phyloP scores from a whole-genome alignment of 495 filamentous ascomycete genomes.

The Aeminium ludgeri region DNA sequence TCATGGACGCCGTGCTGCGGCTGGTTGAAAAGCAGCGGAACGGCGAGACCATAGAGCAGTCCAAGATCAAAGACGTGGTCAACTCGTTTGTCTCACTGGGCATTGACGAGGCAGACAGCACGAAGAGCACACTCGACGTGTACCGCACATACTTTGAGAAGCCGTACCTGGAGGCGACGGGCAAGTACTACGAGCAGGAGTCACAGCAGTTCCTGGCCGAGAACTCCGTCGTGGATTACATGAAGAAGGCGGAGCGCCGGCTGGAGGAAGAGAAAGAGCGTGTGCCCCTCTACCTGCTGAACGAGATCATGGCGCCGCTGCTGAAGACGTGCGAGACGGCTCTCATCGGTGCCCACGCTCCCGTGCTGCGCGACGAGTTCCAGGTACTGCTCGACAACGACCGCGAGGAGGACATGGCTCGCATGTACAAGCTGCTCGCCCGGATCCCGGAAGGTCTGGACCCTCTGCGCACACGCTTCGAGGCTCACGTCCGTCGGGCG shows the following conservation, averaged over 20 bases:
- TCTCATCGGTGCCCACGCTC: slow-evolving; percentile 74
- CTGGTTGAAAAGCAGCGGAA: slow-evolving; percentile 95
- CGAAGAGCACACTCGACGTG: slow-evolving; percentile 86
- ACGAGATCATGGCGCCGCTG: slow-evolving; percentile 66
- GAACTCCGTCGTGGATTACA: slow-evolving; percentile 97
- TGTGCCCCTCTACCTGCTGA: slow-evolving; percentile 78
- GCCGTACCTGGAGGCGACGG: slow-evolving; percentile 78
- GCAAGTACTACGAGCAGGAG: slow-evolving; percentile 73
- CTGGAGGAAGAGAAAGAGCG: slow-evolving; percentile 87
- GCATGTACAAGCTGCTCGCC: slow-evolving; percentile 87
- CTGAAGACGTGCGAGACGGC: slow-evolving; percentile 78
- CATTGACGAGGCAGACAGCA: slow-evolving; percentile 80
- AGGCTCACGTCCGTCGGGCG: slow-evolving; percentile 79
- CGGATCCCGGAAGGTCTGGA: slow-evolving; percentile 87
- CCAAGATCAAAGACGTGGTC: slow-evolving; percentile 91
- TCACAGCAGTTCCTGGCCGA: slow-evolving; percentile 88
- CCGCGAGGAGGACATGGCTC: slow-evolving; percentile 80
- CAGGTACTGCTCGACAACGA: slow-evolving; percentile 91
- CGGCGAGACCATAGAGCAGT: slow-evolving; percentile 94
- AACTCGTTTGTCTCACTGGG: slow-evolving; percentile 94
- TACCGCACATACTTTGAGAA: slow-evolving; percentile 82
- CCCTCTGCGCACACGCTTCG: slow-evolving; percentile 73
- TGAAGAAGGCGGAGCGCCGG: slow-evolving; percentile 96
- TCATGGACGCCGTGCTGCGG: slow-evolving; percentile 89
- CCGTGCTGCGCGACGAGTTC: slow-evolving; percentile 81